A percentile compares a stretch with the other conserved stretches of the same genome.
Evolutionary conservation across 2,329 filamentous ascomycete genomes (phyloP).

Genomic region (Pseudocercospora ulei): DNA sequence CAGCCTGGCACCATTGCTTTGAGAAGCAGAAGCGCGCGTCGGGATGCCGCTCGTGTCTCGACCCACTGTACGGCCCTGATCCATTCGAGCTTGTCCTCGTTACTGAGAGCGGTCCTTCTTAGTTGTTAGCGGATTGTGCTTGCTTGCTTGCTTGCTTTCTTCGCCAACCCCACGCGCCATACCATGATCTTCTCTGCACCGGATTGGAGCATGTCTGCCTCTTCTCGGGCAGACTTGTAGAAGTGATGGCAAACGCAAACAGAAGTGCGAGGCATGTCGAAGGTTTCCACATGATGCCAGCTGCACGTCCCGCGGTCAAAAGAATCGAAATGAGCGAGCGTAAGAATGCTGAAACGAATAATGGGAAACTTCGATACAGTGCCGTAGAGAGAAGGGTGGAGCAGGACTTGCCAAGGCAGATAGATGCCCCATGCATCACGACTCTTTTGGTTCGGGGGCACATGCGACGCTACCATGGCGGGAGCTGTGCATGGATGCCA

Average conservation of each 20-base stretch:
- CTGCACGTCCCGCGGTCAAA: conserved; percentile 3
- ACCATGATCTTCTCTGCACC: conserved; percentile 16
- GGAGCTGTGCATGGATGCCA: neutral
- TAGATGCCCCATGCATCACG: neutral
- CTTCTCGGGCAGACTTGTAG: conserved; percentile 2
- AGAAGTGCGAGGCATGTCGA: neutral
- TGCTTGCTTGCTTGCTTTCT: neutral
- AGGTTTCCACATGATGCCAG: conserved; percentile 3
- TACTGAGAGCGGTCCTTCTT: conserved; percentile 16
- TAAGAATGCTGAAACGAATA: neutral
- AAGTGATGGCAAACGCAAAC: neutral
- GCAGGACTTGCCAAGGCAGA: neutral
- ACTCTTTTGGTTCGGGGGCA: neutral
- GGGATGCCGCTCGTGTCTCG: neutral
- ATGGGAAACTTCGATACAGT: too few species aligned
- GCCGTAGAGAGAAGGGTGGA: neutral
- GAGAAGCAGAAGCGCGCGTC: too few species aligned
- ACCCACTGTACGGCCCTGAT: conserved; percentile 16
- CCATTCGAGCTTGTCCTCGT: conserved; percentile 18
- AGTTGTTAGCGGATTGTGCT: neutral
- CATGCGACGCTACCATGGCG: neutral
- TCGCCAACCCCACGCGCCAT: neutral
- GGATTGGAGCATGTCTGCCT: conserved; percentile 13
- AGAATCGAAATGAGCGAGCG: conserved; percentile 3
- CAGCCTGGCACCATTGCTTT: too few species aligned